These are phyloP conservation scores for Acanthamoeba castellanii DNA, from an alignment of 208 protist genomes.

Conservation along the genomic window DNA sequence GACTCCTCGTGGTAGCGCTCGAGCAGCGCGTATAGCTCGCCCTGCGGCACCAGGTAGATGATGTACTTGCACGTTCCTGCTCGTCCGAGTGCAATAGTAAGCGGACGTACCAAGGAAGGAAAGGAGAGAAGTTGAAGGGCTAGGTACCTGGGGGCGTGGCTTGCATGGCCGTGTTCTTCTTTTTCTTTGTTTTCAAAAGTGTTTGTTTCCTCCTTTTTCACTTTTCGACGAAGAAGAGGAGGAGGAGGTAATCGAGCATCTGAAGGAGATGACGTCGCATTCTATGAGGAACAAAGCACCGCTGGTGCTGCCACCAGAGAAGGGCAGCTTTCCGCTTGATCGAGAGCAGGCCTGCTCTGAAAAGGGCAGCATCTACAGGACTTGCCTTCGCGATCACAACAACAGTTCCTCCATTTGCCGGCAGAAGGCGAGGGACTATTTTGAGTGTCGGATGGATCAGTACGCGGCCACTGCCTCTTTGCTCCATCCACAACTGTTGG, in stretches of 20 bases:
- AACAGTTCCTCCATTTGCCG: constrained; percentile 53
- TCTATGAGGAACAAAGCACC: constrained; percentile 53
- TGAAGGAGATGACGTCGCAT: constrained; percentile 58
- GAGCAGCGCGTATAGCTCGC: neutral
- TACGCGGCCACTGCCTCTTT: neutral
- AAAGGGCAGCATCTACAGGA: constrained; percentile 10
- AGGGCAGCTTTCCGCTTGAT: constrained; percentile 74
- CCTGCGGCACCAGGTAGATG: constrained; percentile 6
- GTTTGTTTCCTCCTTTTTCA: no score
- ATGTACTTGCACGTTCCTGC: neutral
- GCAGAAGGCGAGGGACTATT: constrained; percentile 37
- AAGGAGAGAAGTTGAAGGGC: neutral
- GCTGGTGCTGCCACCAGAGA: constrained; percentile 66
- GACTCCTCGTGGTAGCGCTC: neutral
- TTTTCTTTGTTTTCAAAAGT: no score
- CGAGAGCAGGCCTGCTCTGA: constrained; percentile 66
- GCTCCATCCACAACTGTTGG: neutral
- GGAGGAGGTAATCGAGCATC: neutral
- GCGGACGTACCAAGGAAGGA: neutral
- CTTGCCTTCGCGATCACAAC: constrained; percentile 49
- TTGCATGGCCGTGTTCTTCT: no score
- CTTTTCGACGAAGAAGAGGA: neutral
- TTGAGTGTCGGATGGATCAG: constrained; percentile 71
- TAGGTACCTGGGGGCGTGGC: no score
- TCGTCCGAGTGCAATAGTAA: neutral